Evolutionary conservation across 768 basidiomycete species (phyloP).

Genomic region (Coprinellus micaceus): DNA sequence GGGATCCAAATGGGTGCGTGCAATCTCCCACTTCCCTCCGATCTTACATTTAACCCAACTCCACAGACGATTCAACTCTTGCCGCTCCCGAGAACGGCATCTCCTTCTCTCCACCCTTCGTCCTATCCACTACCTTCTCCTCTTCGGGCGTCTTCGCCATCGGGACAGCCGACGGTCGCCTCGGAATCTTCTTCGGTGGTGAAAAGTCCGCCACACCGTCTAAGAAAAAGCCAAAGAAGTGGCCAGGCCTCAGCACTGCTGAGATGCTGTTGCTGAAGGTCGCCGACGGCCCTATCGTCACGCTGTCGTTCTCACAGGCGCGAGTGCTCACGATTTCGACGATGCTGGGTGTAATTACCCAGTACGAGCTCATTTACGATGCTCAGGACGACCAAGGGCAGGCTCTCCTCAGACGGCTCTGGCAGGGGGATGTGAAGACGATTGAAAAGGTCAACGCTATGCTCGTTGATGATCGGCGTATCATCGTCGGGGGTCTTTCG

Average conservation of each 20-base stretch:
- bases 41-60: background rate
- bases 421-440: constrained; percentile 40
- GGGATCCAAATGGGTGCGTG: constrained; percentile 53
- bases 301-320: constrained; percentile 53
- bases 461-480: constrained; percentile 39
- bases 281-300: constrained; percentile 73
- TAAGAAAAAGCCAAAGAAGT: constrained; percentile 57
- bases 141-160: constrained; percentile 58
- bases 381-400: constrained; percentile 31
- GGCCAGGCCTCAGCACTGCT: constrained; percentile 62
- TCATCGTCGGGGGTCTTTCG: constrained; percentile 62
- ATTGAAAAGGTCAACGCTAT: constrained; percentile 68
- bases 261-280: constrained; percentile 45
- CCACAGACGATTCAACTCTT: too few relatives aligned
- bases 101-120: constrained; percentile 70
- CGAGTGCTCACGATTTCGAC: constrained; percentile 53
- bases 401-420: constrained; percentile 40
- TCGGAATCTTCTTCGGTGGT: constrained; percentile 68
- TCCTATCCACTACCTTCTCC: constrained; percentile 61
- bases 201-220: constrained; percentile 43
- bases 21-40: background rate
- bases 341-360: constrained; percentile 54
- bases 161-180: constrained; percentile 71
- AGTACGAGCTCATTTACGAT: constrained; percentile 40
- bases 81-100: constrained; percentile 40